A percentile compares a stretch with the other conserved stretches of the same genome.
These are phyloP conservation scores for Bipolaris cookei DNA, from an alignment of 2,329 filamentous ascomycete species.

Conservation along the genomic window DNA sequence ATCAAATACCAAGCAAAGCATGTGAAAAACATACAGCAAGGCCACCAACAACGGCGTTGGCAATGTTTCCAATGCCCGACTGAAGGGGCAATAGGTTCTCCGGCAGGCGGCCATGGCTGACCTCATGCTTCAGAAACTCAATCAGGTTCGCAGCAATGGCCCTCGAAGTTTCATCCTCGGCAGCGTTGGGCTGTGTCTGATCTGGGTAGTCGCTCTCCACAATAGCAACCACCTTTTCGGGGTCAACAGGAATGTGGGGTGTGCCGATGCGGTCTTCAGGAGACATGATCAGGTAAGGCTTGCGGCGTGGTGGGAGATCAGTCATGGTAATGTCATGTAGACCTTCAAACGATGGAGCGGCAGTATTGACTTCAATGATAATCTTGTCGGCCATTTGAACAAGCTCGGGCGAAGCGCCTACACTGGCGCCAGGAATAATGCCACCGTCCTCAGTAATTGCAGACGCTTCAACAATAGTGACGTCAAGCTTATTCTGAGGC, in stretches of 20 bases:
- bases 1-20: not conserved
- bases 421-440: conserved; percentile 84
- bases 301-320: conserved; percentile 79
- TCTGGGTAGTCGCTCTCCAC: conserved; percentile 87
- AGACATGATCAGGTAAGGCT: conserved; percentile 84
- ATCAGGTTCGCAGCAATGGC: conserved; percentile 81
- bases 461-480: conserved; percentile 83
- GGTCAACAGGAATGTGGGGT: conserved; percentile 81
- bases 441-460: conserved; percentile 89
- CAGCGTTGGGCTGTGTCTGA: conserved; percentile 73
- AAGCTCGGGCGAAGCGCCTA: conserved; percentile 84
- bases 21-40: conserved; percentile 57
- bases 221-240: conserved; percentile 82
- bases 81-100: conserved; percentile 79
- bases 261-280: conserved; percentile 88
- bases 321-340: conserved; percentile 91
- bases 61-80: conserved; percentile 90
- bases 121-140: conserved; percentile 86
- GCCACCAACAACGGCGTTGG: conserved; percentile 87
- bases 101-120: conserved; percentile 76
- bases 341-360: conserved; percentile 79
- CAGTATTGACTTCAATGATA: conserved; percentile 91
- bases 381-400: conserved; percentile 92
- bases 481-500: conserved; percentile 75
- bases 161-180: conserved; percentile 74